Base-by-base conservation (phyloP, 495 filamentous ascomycete genomes). In the Lasiosphaeria miniovina region DNA sequence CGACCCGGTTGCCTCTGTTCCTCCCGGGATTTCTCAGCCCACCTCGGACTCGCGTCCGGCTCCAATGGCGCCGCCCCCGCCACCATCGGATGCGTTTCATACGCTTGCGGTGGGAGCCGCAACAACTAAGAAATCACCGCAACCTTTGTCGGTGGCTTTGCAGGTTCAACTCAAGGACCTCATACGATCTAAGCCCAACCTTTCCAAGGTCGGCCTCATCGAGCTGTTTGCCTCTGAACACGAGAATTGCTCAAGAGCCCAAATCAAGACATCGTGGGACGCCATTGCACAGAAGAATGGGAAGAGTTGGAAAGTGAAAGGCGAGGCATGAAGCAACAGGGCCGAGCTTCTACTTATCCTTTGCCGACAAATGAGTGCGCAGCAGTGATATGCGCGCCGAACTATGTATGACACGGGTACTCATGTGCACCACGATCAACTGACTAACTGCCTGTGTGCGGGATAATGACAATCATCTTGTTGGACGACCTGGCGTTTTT, bases 251-350 rank as follows among this genome's bases (percentile, higher is more conserved):
- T 14, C 58, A 6, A 61, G 52, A 14, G 51, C 35, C 3, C 66
- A 67, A 58, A 64, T 72, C 59, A 67, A 71, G 55, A 51, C 53
- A 12, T 67, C 70, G 8, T 72, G 68, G 49, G 65, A 68, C 10
- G 63, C 65, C 15, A 46, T 46, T n/a, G 4, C 43, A 33, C 62
- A 61, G 58, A 64, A 64, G 46, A 11, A 35, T 0, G 63, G 65
- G 0, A 68, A 64, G 57, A 49, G 45, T 11, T 62, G 67, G 56
- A 70, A 63, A 59, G 41, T 70, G 3, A 70, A 61, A 57, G 58
- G 61, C 5, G 55, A 61, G 15, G 8, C 34, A 14, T 57, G 49
- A 54, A 11, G 43, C 11, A 5, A 5, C 12, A 46, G 43, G 6
- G 12, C 12, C 43, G 5, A 46, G 43, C 12, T 46, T 46, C 12